Percentiles rank a stretch among this genome's conserved stretches.
These are phyloP conservation scores for Globomyces pollinis-pini DNA, from an alignment of 192 early-diverging fungal genomes.

Conservation along the genomic window DNA sequence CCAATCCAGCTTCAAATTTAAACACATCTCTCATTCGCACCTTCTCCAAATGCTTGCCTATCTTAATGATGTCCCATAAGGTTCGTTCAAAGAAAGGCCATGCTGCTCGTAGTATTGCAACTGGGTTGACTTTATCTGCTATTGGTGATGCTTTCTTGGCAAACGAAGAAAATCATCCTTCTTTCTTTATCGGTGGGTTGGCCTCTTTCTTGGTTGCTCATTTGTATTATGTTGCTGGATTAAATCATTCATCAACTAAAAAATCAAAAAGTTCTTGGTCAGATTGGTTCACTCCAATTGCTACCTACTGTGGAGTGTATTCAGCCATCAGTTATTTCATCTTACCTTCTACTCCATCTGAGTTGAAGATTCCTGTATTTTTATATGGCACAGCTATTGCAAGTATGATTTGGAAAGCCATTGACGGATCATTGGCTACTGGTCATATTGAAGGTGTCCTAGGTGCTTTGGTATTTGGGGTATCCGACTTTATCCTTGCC, in stretches of 20 bases:
- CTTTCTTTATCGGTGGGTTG: neutral
- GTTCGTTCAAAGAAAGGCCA: too few relatives aligned
- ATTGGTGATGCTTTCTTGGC: conserved; percentile 6
- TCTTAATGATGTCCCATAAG: too few relatives aligned
- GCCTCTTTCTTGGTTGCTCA: neutral
- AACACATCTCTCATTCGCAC: too few relatives aligned
- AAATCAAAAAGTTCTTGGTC: neutral
- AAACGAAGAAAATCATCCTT: neutral
- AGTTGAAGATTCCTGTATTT: conserved; percentile 1
- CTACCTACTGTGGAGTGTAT: too few relatives aligned
- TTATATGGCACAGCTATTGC: conserved; percentile 3
- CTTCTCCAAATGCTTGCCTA: too few relatives aligned
- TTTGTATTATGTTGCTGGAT: neutral
- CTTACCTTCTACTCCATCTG: neutral
- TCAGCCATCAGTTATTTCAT: too few relatives aligned
- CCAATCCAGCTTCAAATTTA: too few relatives aligned
- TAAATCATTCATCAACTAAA: neutral
- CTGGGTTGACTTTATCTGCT: neutral
- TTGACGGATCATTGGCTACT: neutral
- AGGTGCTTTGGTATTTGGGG: conserved; percentile 5
- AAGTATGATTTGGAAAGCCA: conserved; percentile 4
- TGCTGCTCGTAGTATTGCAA: too few relatives aligned
- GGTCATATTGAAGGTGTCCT: neutral
- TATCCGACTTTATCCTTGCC: neutral
- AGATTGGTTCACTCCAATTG: neutral